Evolutionary conservation across 371 early-diverging fungal genomes (phyloP).

Genomic region (Circinella umbellata): DNA sequence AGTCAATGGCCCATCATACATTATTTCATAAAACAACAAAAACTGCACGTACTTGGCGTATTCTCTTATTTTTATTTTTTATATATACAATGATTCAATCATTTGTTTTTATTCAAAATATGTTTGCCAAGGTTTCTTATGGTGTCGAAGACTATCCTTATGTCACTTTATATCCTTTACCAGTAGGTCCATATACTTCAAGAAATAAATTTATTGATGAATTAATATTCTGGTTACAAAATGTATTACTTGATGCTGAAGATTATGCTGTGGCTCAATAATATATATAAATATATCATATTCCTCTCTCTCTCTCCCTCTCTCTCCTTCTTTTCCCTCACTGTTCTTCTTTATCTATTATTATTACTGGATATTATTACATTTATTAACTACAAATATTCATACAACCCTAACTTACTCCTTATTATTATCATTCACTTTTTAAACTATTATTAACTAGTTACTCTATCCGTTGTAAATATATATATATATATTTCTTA

Average conservation of each 20-base stretch:
- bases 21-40: conserved; percentile 1
- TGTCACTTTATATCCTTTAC: not conserved
- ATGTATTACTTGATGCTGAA: not conserved
- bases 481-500: no score
- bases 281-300: no score
- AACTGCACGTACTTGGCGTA: not conserved
- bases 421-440: no score
- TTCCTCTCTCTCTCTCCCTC: not conserved
- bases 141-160: not conserved
- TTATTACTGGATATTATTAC: no score
- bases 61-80: not conserved
- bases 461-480: no score
- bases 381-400: no score
- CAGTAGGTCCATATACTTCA: not conserved
- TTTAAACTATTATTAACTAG: no score
- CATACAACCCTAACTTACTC: no score
- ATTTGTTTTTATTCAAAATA: not conserved
- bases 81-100: not conserved
- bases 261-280: not conserved
- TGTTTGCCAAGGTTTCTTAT: not conserved
- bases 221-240: not conserved
- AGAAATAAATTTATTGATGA: not conserved
- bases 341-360: no score
- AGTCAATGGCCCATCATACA: not conserved
- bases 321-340: not conserved